Conservation (phyloP, 768 basidiomycete species). For the Lyophyllum atratum region DNA sequence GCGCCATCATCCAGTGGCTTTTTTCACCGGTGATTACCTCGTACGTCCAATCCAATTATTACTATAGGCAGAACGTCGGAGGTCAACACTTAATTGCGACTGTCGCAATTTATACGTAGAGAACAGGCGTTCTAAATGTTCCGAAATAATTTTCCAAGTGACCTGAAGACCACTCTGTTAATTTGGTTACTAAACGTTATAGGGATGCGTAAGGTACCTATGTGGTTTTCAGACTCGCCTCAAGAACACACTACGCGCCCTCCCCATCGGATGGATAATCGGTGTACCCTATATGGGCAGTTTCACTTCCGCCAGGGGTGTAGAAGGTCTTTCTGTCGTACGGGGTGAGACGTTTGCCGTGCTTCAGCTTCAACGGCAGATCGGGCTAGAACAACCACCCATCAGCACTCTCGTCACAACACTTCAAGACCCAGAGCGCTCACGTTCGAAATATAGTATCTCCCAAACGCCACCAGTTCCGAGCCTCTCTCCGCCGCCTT, state of each 20-base stretch:
- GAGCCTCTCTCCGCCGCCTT: constrained; percentile 33
- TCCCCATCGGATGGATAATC: constrained; percentile 22
- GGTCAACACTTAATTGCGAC: no score
- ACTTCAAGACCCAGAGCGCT: background rate
- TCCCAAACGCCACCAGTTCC: constrained; percentile 30
- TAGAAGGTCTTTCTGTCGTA: constrained; percentile 44
- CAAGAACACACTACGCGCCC: background rate
- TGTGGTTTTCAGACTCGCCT: no score
- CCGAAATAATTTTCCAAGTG: no score
- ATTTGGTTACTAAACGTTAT: no score
- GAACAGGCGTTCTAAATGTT: no score
- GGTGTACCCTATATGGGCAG: constrained; percentile 28
- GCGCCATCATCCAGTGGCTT: no score
- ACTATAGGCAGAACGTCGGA: no score
- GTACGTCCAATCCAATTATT: no score
- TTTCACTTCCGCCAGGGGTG: constrained; percentile 24
- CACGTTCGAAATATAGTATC: constrained; percentile 34
- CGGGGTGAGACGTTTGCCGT: constrained; percentile 24
- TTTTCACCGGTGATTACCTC: no score
- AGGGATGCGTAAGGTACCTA: no score
- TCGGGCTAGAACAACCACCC: constrained; percentile 1
- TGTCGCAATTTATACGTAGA: no score
- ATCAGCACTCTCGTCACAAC: background rate
- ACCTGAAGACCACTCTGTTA: no score
- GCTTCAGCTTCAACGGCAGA: constrained; percentile 5